Conservation (phyloP, 495 filamentous ascomycete species). For the Bryoglossum gracile region DNA sequence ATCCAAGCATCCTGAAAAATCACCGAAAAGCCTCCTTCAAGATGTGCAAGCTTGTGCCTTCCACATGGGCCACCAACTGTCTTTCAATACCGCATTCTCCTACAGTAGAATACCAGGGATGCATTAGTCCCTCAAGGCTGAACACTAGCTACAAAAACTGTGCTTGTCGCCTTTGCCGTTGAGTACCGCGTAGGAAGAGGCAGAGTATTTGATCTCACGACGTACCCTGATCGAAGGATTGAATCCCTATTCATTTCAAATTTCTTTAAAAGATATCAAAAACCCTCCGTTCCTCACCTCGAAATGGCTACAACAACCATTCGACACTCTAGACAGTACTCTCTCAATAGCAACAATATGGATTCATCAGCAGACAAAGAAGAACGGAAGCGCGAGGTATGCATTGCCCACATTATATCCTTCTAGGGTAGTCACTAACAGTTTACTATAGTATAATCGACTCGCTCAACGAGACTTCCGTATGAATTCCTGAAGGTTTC, state of each 20-base stretch:
- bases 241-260: conserved; percentile 1
- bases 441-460: conserved; percentile 23
- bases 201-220: conserved; percentile 21
- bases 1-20: background rate
- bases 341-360: conserved; percentile 19
- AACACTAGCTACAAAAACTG: background rate
- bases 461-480: conserved; percentile 30
- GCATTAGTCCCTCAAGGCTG: conserved; percentile 17
- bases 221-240: conserved; percentile 11
- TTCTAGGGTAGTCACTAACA: background rate
- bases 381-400: conserved; percentile 29
- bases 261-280: conserved; percentile 5
- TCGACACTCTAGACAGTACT: conserved; percentile 16
- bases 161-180: background rate
- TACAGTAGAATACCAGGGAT: conserved; percentile 2
- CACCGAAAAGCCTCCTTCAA: background rate
- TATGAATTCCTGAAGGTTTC: conserved; percentile 10
- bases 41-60: background rate
- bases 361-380: conserved; percentile 25
- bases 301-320: conserved; percentile 14
- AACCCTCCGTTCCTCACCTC: conserved; percentile 6
- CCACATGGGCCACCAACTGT: background rate
- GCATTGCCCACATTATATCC: background rate
- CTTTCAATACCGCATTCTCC: too few species aligned
- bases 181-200: conserved; percentile 13